Percentiles rank a stretch among this genome's conserved stretches.
These are phyloP conservation scores for Bacterosira constricta DNA, from an alignment of 108 stramenopile genomes.

Conservation along the genomic window DNA sequence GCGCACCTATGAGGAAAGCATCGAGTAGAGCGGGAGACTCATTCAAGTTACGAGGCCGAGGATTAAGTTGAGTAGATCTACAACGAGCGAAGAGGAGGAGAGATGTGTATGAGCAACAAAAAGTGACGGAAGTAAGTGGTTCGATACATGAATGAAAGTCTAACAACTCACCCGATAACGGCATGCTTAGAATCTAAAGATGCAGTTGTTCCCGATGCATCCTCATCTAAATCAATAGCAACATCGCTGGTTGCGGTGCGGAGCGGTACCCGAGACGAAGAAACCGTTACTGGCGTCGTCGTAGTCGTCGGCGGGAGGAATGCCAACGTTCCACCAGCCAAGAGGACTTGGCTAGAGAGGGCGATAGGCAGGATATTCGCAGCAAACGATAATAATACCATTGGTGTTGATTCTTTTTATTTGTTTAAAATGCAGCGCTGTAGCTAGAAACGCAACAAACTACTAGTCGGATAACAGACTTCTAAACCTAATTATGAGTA, in stretches of 20 bases:
- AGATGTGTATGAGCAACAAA: not conserved
- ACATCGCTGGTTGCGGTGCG: not conserved
- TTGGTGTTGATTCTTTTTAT: too few relatives aligned
- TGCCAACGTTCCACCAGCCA: too few relatives aligned
- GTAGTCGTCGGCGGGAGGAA: too few relatives aligned
- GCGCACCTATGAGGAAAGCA: slow-evolving; percentile 14
- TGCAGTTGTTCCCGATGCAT: too few relatives aligned
- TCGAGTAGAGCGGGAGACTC: slow-evolving; percentile 7
- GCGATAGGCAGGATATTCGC: too few relatives aligned
- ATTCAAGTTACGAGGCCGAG: not conserved
- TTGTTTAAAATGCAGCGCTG: too few relatives aligned
- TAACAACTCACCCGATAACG: not conserved
- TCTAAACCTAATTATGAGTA: too few relatives aligned
- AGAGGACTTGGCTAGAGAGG: too few relatives aligned
- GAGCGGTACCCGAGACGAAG: not conserved
- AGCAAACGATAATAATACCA: too few relatives aligned
- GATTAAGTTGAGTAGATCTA: slow-evolving; percentile 1
- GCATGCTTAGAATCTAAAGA: not conserved
- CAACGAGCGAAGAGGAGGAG: not conserved
- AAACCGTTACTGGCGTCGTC: not conserved
- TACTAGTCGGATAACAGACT: too few relatives aligned
- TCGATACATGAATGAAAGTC: not conserved
- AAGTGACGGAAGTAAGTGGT: not conserved
- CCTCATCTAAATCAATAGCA: too few relatives aligned
- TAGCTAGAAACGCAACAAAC: too few relatives aligned